These are phyloP conservation scores for Backusella parvicylindrica DNA, from an alignment of 192 early-diverging fungal species.

Conservation along the genomic window DNA sequence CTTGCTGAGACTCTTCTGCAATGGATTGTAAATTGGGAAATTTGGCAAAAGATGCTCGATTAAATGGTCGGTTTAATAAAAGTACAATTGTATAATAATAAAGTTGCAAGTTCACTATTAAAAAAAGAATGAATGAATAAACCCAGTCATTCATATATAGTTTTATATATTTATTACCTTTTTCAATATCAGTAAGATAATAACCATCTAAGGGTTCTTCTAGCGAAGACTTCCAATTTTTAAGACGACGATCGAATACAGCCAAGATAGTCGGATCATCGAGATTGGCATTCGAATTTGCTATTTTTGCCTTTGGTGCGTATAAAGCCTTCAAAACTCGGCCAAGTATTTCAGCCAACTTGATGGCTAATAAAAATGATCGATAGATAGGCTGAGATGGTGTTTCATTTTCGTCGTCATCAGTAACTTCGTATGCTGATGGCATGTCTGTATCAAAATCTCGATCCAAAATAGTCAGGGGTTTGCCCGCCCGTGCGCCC, in stretches of 20 bases:
- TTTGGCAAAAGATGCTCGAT: neutral
- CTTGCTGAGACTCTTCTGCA: constrained; percentile 11
- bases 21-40: neutral
- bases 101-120: constrained; percentile 21
- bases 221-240: constrained; percentile 20
- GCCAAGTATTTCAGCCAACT: constrained; percentile 49
- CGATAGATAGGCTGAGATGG: constrained; percentile 14
- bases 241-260: constrained; percentile 27
- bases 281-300: constrained; percentile 37
- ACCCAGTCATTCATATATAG: neutral
- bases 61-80: constrained; percentile 48
- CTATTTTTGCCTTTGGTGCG: constrained; percentile 40
- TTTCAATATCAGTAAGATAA: constrained; percentile 11
- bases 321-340: constrained; percentile 46
- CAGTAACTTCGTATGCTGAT: constrained; percentile 21
- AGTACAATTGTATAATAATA: constrained; percentile 41
- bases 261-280: constrained; percentile 44
- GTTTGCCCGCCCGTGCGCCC: constrained; percentile 47
- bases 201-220: constrained; percentile 18
- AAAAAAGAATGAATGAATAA: neutral
- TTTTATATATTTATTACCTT: constrained; percentile 1
- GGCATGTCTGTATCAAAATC: constrained; percentile 35
- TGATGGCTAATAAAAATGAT: constrained; percentile 44
- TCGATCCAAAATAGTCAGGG: constrained; percentile 42
- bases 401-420: neutral